Evolutionary conservation across 208 protist genomes (phyloP).

Genomic region (Trypanosoma boissoni): DNA sequence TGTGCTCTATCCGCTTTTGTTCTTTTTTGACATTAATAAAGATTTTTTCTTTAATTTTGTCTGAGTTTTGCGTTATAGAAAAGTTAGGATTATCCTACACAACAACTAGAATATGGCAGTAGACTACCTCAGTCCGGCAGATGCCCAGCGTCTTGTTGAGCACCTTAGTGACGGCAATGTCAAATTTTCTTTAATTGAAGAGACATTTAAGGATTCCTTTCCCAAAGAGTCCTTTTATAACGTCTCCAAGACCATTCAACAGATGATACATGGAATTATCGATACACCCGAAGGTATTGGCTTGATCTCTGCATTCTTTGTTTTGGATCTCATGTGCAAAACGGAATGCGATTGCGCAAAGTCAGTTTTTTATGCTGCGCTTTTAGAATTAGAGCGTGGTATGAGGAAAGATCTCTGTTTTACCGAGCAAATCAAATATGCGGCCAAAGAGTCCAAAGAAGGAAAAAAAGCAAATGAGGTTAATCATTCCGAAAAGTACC

Average conservation of each 20-base stretch:
- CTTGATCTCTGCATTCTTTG: conserved; percentile 48
- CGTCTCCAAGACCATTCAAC: conserved; percentile 33
- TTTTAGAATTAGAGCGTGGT: conserved; percentile 60
- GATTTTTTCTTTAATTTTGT: not conserved
- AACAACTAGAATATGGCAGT: conserved; percentile 22
- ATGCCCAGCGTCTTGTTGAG: conserved; percentile 30
- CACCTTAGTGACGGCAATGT: conserved; percentile 32
- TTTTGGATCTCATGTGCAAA: conserved; percentile 55
- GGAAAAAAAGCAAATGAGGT: conserved; percentile 53
- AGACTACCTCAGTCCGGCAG: conserved; percentile 28
- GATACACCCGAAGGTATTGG: conserved; percentile 40
- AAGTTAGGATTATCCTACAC: not conserved
- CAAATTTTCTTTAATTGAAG: conserved; percentile 41
- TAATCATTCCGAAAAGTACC: conserved; percentile 55
- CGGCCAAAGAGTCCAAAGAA: conserved; percentile 70
- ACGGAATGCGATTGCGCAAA: conserved; percentile 52
- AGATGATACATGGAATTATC: conserved; percentile 41
- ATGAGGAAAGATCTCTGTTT: conserved; percentile 67
- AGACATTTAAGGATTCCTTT: conserved; percentile 55
- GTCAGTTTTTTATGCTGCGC: conserved; percentile 51
- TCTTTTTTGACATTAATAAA: not conserved
- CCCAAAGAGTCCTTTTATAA: conserved; percentile 34
- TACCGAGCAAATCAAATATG: conserved; percentile 69
- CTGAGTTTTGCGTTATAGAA: conserved; percentile 3
- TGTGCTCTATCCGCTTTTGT: no score